phyloP scores from a whole-genome alignment of 1,284 basidiomycete species.

The Cryptococcus hybrid region DNA sequence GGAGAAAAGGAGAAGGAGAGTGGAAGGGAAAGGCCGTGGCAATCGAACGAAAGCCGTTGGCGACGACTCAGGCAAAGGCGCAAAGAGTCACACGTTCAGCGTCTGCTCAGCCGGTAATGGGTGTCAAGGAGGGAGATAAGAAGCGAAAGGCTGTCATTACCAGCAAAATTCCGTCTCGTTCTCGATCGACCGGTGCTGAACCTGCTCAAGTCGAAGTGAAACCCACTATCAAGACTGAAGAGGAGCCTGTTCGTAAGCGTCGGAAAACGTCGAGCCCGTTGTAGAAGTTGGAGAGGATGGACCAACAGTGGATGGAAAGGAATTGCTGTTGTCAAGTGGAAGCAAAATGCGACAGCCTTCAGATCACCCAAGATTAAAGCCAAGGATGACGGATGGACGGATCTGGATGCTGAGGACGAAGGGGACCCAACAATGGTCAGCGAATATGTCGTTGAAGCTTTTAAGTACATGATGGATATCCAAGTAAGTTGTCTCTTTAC shows the following conservation, averaged over 20 bases:
- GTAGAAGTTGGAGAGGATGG: constrained; percentile 16
- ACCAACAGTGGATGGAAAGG: constrained; percentile 29
- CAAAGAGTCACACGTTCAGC: constrained; percentile 4
- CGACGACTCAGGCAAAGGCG: constrained; percentile 14
- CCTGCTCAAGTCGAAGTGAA: constrained; percentile 6
- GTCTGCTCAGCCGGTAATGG: background rate
- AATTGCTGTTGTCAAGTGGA: constrained; percentile 34
- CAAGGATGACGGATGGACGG: constrained; percentile 65
- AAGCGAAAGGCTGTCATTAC: constrained; percentile 29
- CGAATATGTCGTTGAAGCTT: constrained; percentile 94
- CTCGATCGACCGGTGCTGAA: constrained; percentile 21
- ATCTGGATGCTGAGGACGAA: constrained; percentile 88
- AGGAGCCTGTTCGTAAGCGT: constrained; percentile 37
- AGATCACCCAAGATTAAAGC: constrained; percentile 35
- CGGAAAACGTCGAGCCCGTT: constrained; percentile 35
- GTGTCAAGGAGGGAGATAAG: constrained; percentile 15
- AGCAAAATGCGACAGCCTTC: constrained; percentile 21
- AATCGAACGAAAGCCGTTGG: constrained; percentile 26
- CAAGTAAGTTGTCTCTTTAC: constrained; percentile 51
- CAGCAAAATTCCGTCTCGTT: constrained; percentile 12
- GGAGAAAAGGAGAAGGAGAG: constrained; percentile 8
- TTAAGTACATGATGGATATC: constrained; percentile 79
- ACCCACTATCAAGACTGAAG: background rate
- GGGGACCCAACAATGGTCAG: constrained; percentile 96
- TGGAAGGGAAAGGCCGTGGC: constrained; percentile 3